phyloP scores from a whole-genome alignment of 352 stramenopile species.

The Phytophthora pini region DNA sequence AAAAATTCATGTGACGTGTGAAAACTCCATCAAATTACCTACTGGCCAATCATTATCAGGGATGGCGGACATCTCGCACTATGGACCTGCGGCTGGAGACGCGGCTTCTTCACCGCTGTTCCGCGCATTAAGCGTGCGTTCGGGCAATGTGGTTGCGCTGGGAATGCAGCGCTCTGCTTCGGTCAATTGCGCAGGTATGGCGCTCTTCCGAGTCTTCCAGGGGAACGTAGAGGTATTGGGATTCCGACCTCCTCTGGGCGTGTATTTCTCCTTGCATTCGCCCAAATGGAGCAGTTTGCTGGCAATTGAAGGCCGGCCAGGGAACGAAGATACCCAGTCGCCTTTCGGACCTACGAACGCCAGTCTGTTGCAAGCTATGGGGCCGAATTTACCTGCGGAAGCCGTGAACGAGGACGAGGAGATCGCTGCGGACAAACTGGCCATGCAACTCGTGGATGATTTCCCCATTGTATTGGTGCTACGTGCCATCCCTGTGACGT shows the following conservation, averaged over 20 bases:
- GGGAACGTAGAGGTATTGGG: slow-evolving; percentile 75
- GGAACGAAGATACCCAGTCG: slow-evolving; percentile 50
- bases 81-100: slow-evolving; percentile 11
- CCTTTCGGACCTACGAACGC: slow-evolving; percentile 55
- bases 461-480: slow-evolving; percentile 83
- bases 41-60: slow-evolving; percentile 16
- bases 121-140: slow-evolving; percentile 54
- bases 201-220: slow-evolving; percentile 82
- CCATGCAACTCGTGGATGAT: slow-evolving; percentile 57
- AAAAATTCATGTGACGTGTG: slow-evolving; percentile 29
- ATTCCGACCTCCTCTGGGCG: slow-evolving; percentile 66
- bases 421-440: slow-evolving; percentile 69
- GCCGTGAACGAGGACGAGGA: slow-evolving; percentile 72
- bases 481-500: slow-evolving; percentile 66
- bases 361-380: slow-evolving; percentile 52
- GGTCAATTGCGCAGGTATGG: slow-evolving; percentile 79
- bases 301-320: slow-evolving; percentile 53
- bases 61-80: slow-evolving; percentile 26
- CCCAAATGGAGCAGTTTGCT: slow-evolving; percentile 84
- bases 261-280: slow-evolving; percentile 85
- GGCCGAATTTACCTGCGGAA: slow-evolving; percentile 38
- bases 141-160: slow-evolving; percentile 70
- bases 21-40: slow-evolving; percentile 20
- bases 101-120: slow-evolving; percentile 32
- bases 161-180: slow-evolving; percentile 56